Percentiles rank a stretch among this genome's conserved stretches.
Evolutionary conservation across 139 green algal species (phyloP).

Genomic region (Micractinium conductrix): DNA sequence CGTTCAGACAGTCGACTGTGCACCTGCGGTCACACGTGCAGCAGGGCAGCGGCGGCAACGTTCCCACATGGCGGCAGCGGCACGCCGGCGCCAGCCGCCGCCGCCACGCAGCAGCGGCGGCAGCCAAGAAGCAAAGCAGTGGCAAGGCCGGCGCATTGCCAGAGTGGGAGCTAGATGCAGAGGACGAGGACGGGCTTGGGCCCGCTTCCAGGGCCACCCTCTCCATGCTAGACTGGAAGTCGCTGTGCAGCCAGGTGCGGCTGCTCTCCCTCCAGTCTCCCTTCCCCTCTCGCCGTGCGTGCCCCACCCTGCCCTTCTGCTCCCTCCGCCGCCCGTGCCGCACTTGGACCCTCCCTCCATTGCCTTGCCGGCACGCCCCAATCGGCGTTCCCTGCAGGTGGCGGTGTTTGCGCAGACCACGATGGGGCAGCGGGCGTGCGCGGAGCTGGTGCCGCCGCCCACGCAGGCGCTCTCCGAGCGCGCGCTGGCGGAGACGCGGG

Average conservation of each 20-base stretch:
- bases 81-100: neutral
- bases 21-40: neutral
- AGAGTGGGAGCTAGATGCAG: neutral
- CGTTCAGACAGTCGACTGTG: neutral
- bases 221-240: slow-evolving; percentile 72
- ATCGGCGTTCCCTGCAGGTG: too few relatives aligned
- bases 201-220: slow-evolving; percentile 66
- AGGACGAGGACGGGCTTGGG: slow-evolving; percentile 25
- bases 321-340: neutral
- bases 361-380: too few relatives aligned
- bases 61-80: neutral
- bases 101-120: neutral
- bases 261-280: neutral
- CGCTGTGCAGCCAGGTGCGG: slow-evolving; percentile 68
- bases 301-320: neutral
- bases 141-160: neutral
- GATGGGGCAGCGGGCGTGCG: slow-evolving; percentile 61
- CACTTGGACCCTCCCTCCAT: neutral
- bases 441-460: slow-evolving; percentile 34
- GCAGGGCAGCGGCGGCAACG: too few relatives aligned
- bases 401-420: slow-evolving; percentile 72
- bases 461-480: slow-evolving; percentile 23
- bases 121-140: slow-evolving; percentile 17
- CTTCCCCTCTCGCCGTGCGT: neutral
- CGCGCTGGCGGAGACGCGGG: slow-evolving; percentile 67